Conservation (phyloP, 305 asterid genomes). For the Rubia peregrina region DNA sequence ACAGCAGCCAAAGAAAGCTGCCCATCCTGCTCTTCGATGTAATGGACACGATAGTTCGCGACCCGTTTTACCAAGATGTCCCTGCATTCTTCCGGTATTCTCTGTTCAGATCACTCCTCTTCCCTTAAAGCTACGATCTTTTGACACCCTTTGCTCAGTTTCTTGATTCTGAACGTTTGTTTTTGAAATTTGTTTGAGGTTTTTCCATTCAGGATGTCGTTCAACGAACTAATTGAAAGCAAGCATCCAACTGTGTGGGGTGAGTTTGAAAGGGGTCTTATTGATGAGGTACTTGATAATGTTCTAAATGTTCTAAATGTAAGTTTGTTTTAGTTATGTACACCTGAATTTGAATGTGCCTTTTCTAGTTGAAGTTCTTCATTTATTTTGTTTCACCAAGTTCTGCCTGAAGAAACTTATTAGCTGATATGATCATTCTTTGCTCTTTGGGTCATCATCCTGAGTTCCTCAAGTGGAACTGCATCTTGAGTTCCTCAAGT, state of each 20-base stretch:
- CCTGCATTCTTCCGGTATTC: conserved; percentile 77
- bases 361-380: not conserved
- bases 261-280: conserved; percentile 83
- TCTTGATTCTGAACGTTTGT: conserved; percentile 2
- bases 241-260: conserved; percentile 93
- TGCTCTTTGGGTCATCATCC: not conserved
- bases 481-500: not conserved
- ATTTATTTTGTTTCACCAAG: not conserved
- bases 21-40: conserved; percentile 82
- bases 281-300: conserved; percentile 52
- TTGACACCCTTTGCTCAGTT: not conserved
- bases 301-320: not conserved
- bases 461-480: conserved; percentile 1
- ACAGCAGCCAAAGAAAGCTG: conserved; percentile 31
- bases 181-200: conserved; percentile 25
- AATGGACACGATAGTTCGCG: conserved; percentile 81
- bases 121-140: conserved; percentile 2
- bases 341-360: not conserved
- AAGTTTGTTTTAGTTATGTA: not conserved
- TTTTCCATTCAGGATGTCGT: conserved; percentile 57
- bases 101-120: not conserved
- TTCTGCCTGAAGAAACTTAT: not conserved
- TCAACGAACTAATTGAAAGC: conserved; percentile 81
- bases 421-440: not conserved
- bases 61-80: conserved; percentile 77